Evolutionary conservation across 495 filamentous ascomycete genomes (phyloP), one percentile per base, ranked within the genome.

Genomic region (Penicillium ochrochloron): DNA sequence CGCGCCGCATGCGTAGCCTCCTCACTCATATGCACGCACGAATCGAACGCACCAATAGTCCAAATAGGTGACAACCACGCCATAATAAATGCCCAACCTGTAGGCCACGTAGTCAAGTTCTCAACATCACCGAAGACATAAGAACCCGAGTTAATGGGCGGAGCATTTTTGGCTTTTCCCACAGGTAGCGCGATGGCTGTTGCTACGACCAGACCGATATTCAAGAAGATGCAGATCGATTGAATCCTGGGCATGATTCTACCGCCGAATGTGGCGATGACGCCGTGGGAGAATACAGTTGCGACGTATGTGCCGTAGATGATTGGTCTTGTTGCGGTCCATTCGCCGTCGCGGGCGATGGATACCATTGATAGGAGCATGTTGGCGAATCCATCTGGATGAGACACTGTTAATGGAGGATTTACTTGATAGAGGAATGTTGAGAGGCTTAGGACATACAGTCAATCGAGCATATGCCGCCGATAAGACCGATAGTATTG

Each of bases 231-330:
- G 64, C 86, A 88, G 15, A 83, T 75, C 0, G 85, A 86, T 69
- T 91, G 89, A 48, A 91, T 84, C 63, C 82, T 85, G 10, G 83
- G 85, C 88, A 91, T 91, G 23, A 87, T 77, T n/a, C 80, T 82
- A 6, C 76, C 80, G 29, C 84, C 68, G 37, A 81, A 80, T 19
- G 81, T 84, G 27, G 85, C 86, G 33, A 88, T 72, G 5, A 87
- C 52, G n/a, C 82, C 87, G 67, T 91, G 89, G 15, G 79, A 63
- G 52, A 85, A 55, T 27, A 90, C 83, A 42, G 81, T 82, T 60
- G 78, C 84, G 6, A 86, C 77, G 73, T 89, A 91, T 37, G 87
- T 85, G 8, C 78, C 85, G 75, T 90, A 91, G 50, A 89, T 80
- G 8, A 82, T 75, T 12, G 86, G 85, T 50, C 84, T 81, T 5